Percentiles rank a stretch among this genome's conserved stretches.
These are phyloP conservation scores for Ustilago tritici DNA, from an alignment of 1,284 basidiomycete species.

Conservation along the genomic window DNA sequence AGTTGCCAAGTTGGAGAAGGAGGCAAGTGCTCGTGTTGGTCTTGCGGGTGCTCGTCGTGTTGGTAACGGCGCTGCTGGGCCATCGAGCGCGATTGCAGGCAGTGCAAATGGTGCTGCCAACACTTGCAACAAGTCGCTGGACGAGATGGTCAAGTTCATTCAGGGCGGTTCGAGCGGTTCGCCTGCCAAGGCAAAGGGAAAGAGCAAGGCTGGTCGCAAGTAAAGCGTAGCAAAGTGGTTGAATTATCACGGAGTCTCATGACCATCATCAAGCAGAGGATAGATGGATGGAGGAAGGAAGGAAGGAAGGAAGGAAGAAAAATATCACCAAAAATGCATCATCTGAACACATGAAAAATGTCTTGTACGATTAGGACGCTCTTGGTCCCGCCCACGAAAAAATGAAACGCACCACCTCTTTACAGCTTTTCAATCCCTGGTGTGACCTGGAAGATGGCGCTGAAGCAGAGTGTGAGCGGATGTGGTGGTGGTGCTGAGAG, in stretches of 20 bases:
- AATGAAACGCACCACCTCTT: slow-evolving; percentile 35
- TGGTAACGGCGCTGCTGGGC: slow-evolving; percentile 18
- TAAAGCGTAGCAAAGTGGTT: slow-evolving; percentile 1
- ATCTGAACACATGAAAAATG: slow-evolving; percentile 11
- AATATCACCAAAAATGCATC: not conserved
- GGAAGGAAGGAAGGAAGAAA: not conserved
- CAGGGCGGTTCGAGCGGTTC: slow-evolving; percentile 51
- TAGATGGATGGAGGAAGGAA: not conserved
- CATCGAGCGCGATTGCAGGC: slow-evolving; percentile 5
- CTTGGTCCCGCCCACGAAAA: not conserved
- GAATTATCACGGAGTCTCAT: not conserved
- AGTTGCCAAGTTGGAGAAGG: slow-evolving; percentile 63
- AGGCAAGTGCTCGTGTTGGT: slow-evolving; percentile 42
- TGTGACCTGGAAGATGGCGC: not conserved
- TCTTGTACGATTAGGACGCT: slow-evolving; percentile 4
- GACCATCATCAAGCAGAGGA: not conserved
- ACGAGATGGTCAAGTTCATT: slow-evolving; percentile 65
- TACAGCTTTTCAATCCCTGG: not conserved
- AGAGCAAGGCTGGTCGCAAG: slow-evolving; percentile 41
- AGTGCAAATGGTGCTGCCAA: not conserved
- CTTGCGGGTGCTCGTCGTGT: slow-evolving; percentile 14
- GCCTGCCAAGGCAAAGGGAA: slow-evolving; percentile 43
- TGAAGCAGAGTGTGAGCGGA: not conserved
- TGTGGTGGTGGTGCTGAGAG: not conserved
- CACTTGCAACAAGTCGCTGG: slow-evolving; percentile 51